Base-by-base conservation (phyloP, 352 stramenopile species). In the Pythium aquatile region DNA sequence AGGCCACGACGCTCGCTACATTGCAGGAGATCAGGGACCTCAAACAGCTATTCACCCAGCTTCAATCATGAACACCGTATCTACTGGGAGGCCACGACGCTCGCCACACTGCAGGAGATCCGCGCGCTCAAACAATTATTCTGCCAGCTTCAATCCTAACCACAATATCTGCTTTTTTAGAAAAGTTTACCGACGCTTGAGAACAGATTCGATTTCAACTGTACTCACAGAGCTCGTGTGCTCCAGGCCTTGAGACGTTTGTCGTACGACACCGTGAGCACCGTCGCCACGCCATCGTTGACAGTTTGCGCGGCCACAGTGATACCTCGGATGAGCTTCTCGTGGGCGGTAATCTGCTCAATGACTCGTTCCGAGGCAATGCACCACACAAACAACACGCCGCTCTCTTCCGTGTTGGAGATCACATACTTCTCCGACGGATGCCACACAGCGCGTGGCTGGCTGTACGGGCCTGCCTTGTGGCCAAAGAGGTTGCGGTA, bases 391-490 rank as follows among this genome's bases (percentile, higher is more conserved):
- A 81, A 85, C 16, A 95, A 48, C 9, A 61, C 48, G 1, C 85
- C 85, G 10, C 59, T 76, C 20, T 90, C 81, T 70, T 93, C 84
- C 14, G 79, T 93, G 63, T 95, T 95, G 33, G 86, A 90, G 47
- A 95, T 76, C 26, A 93, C 72, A 44, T 91, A 95, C 68, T 93
- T 92, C 61, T 92, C 86, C 1, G 84, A 93, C 33, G 79, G 74
- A 61, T 95, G 79, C 86, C 86, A 95, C 20, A 79, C 42, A 30
- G 70, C 83, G 16, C 84, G 75, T 10, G 86, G 86, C 53, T 93
- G 86, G 48, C 86, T 95, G 70, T 93, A 95, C 33, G 83, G 69
- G 4, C 85, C 86, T 35, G 86, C 86, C 55, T 92, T 91, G 67
- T 95, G 86, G 0, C 86, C 86, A 62, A 93, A 93, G n/a, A 92